Evolutionary conservation across 2,329 filamentous ascomycete species (phyloP).

Genomic region (Didymella glomerata): DNA sequence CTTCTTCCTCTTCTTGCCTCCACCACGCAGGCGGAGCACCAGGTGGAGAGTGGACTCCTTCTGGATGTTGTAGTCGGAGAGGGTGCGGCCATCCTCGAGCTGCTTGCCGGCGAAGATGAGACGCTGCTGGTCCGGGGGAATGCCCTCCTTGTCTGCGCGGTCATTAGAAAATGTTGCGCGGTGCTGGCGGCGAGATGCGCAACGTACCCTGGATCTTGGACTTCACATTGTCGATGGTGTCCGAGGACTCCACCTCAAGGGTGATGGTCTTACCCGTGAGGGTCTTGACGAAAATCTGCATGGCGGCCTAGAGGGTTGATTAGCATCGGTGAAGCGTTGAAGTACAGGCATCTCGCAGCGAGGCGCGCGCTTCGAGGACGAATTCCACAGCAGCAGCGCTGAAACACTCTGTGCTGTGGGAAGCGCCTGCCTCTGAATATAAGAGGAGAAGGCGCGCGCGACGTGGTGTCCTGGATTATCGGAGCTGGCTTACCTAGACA

Average conservation of each 20-base stretch:
- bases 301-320: conserved; percentile 50
- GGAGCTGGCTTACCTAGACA: conserved; percentile 62
- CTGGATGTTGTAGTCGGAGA: conserved; percentile 99
- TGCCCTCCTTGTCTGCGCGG: conserved; percentile 96
- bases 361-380: background rate
- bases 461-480: background rate
- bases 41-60: conserved; percentile 99
- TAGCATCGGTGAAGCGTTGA: background rate
- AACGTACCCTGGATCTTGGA: conserved; percentile 81
- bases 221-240: conserved; percentile 99
- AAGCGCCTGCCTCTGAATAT: background rate
- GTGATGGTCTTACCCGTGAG: conserved; percentile 99
- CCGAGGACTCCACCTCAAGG: conserved; percentile 99
- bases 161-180: conserved; percentile 35
- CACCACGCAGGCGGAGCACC: conserved; percentile 97
- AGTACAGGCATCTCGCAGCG: background rate
- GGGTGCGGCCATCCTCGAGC: conserved; percentile 98
- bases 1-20: conserved; percentile 98
- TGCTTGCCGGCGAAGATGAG: conserved; percentile 99
- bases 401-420: background rate
- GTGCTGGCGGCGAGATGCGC: background rate
- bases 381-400: background rate
- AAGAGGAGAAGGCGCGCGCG: background rate
- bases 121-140: conserved; percentile 98
- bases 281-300: conserved; percentile 67